Evolutionary conservation across 2,329 filamentous ascomycete species (phyloP).

Genomic region (Shiraia sp.): DNA sequence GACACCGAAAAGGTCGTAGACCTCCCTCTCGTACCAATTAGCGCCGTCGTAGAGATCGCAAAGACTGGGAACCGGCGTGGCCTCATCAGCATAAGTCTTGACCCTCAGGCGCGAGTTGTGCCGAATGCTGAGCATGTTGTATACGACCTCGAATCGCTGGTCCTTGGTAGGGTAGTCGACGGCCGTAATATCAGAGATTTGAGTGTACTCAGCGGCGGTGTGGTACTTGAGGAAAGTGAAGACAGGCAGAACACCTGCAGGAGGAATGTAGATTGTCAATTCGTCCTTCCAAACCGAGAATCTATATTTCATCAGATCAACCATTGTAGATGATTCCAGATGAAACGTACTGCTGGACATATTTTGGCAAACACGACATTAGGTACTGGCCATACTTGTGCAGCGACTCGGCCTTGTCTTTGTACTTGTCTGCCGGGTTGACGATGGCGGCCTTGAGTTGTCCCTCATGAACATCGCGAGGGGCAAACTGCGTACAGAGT

Average conservation of each 20-base stretch:
- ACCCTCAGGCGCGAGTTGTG: slow-evolving; percentile 96
- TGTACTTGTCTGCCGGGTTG: slow-evolving; percentile 92
- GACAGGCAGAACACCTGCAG: slow-evolving; percentile 84
- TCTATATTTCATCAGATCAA: slow-evolving; percentile 27
- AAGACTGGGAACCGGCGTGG: slow-evolving; percentile 87
- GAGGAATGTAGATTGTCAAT: slow-evolving; percentile 89
- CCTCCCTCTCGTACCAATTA: slow-evolving; percentile 98
- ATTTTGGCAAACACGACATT: slow-evolving; percentile 95
- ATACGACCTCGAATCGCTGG: slow-evolving; percentile 96
- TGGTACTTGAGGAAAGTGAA: slow-evolving; percentile 97
- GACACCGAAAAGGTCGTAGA: slow-evolving; percentile 96
- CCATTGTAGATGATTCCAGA: not conserved
- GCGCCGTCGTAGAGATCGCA: slow-evolving; percentile 88
- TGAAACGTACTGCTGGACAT: slow-evolving; percentile 76
- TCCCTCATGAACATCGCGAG: slow-evolving; percentile 43
- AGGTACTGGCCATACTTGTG: slow-evolving; percentile 96
- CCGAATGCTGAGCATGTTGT: slow-evolving; percentile 93
- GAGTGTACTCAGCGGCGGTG: slow-evolving; percentile 94
- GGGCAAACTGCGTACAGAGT: slow-evolving; percentile 44
- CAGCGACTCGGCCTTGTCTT: slow-evolving; percentile 81
- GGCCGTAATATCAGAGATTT: slow-evolving; percentile 87
- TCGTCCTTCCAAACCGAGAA: slow-evolving; percentile 99
- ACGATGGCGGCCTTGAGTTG: slow-evolving; percentile 77
- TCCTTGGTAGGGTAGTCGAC: slow-evolving; percentile 95
- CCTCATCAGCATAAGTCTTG: slow-evolving; percentile 98